Evolutionary conservation across 495 filamentous ascomycete genomes (phyloP).

Genomic region (Entonaema liquescens): DNA sequence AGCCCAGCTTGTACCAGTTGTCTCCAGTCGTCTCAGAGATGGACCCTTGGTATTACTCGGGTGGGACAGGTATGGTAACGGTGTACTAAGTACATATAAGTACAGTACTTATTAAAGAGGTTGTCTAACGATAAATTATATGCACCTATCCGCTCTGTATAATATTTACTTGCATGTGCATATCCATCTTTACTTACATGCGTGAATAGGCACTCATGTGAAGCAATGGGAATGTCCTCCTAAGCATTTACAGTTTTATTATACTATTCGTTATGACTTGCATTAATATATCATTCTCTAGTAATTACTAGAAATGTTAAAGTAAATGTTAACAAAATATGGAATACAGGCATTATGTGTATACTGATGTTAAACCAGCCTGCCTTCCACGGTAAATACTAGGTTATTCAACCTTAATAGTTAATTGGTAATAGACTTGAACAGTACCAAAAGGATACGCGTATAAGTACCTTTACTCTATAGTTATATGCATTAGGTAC

Average conservation of each 20-base stretch:
- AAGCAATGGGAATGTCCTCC: not conserved
- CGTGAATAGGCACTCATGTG: not conserved
- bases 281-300: not conserved
- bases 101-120: slow-evolving; percentile 4
- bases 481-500: not conserved
- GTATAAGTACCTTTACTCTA: not conserved
- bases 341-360: not conserved
- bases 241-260: not conserved
- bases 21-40: slow-evolving; percentile 13
- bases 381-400: not conserved
- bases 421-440: too few species aligned
- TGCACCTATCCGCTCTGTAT: not conserved
- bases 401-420: not conserved
- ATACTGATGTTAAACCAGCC: not conserved
- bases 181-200: not conserved
- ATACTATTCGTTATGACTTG: not conserved
- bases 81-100: not conserved
- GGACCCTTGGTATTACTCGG: slow-evolving; percentile 19
- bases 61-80: slow-evolving; percentile 4
- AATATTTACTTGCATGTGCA: not conserved
- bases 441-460: too few species aligned
- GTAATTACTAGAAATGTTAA: not conserved
- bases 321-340: not conserved
- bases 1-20: slow-evolving; percentile 3
- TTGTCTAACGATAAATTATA: not conserved